Percentiles rank a stretch among this genome's conserved stretches.
phyloP scores from a whole-genome alignment of 768 basidiomycete genomes.

The Exsudoporus frostii region DNA sequence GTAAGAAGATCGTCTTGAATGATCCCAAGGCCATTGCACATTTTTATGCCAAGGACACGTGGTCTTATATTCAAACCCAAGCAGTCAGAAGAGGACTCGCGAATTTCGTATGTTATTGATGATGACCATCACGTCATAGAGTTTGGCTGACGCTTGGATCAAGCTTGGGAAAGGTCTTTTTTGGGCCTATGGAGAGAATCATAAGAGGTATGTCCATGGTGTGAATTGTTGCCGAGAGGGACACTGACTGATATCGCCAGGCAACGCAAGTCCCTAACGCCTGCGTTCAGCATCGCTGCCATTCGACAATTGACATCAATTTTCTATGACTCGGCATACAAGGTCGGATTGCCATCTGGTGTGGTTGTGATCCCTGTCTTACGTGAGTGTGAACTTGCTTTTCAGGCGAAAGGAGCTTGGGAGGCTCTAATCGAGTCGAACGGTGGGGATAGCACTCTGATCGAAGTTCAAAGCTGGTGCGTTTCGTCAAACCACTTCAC shows the following conservation, averaged over 20 bases:
- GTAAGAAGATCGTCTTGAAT: not conserved
- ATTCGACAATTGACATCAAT: not conserved
- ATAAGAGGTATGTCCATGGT: not conserved
- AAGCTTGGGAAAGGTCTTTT: not conserved
- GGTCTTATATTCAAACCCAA: not conserved
- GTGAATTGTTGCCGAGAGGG: not conserved
- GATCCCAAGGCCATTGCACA: not conserved
- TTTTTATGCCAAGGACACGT: not conserved
- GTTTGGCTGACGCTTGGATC: not conserved
- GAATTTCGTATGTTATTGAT: not conserved
- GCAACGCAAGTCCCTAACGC: not conserved
- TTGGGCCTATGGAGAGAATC: not conserved
- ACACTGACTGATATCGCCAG: not conserved
- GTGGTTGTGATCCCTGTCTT: not conserved
- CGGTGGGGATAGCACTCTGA: conserved; percentile 16
- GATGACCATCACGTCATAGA: too few species aligned
- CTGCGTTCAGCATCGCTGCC: not conserved
- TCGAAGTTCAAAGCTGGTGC: conserved; percentile 37
- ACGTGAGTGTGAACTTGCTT: not conserved
- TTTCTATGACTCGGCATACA: not conserved
- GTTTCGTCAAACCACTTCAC: not conserved
- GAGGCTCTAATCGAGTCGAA: conserved; percentile 22
- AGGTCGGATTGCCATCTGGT: not conserved
- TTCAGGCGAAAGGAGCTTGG: conserved; percentile 18
- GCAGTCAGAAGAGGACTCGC: not conserved